These are phyloP conservation scores for Stentor roeselii DNA, from an alignment of 73 alveolate genomes.

Conservation along the genomic window DNA sequence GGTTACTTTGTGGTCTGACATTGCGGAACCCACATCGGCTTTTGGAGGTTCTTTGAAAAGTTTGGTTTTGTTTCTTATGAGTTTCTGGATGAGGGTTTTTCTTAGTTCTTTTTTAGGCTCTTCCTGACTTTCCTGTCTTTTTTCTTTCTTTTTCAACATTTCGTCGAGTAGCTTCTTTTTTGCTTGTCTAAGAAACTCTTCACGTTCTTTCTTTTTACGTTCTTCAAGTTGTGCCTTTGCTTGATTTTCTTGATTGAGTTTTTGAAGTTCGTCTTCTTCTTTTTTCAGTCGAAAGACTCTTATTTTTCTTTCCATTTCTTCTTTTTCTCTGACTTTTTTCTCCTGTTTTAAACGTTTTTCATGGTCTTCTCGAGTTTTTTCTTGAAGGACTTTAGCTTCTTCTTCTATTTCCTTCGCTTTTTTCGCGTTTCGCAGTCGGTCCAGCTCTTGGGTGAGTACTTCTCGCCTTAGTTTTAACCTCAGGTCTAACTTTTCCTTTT, in stretches of 20 bases:
- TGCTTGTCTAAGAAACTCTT: neutral
- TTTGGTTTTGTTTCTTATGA: neutral
- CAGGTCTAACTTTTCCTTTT: neutral
- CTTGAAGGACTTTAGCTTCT: conserved; percentile 4
- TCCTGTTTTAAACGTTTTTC: conserved; percentile 13
- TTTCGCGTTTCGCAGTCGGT: neutral
- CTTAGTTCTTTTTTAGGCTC: neutral
- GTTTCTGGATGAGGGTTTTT: neutral
- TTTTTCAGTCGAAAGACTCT: conserved; percentile 18
- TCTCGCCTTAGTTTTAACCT: neutral
- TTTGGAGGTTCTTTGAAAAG: neutral
- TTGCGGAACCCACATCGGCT: neutral
- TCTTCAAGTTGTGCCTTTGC: neutral
- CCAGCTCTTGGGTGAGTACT: neutral
- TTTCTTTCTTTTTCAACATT: conserved; percentile 1
- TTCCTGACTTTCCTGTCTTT: conserved; percentile 10
- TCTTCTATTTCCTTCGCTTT: conserved; percentile 27
- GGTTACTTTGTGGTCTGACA: neutral
- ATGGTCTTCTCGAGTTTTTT: neutral
- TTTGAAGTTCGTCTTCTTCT: conserved; percentile 18
- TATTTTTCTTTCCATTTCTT: conserved; percentile 19
- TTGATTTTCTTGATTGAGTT: conserved; percentile 1
- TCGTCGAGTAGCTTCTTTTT: conserved; percentile 1
- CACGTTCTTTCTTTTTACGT: conserved; percentile 21
- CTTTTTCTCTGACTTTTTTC: conserved; percentile 27